Evolutionary conservation across 2,329 filamentous ascomycete species (phyloP).

Genomic region (Chrysoporthe austroafricana): DNA sequence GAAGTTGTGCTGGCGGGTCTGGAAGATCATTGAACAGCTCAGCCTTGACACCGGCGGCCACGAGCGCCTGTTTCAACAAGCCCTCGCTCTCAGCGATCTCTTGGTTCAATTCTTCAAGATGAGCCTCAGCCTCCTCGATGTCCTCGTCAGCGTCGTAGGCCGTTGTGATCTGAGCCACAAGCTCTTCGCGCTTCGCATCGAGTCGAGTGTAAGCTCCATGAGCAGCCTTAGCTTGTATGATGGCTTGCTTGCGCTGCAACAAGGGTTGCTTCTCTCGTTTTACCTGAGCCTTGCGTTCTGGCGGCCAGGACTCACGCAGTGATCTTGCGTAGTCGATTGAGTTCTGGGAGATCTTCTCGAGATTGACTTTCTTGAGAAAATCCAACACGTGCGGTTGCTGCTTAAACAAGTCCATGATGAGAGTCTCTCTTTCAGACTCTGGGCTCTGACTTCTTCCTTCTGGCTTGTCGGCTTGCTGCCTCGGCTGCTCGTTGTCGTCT

Average conservation of each 20-base stretch:
- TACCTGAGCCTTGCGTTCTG: slow-evolving; percentile 50
- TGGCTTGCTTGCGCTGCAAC: slow-evolving; percentile 48
- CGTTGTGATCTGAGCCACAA: slow-evolving; percentile 52
- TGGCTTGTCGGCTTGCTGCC: slow-evolving; percentile 20
- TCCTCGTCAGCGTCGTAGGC: slow-evolving; percentile 56
- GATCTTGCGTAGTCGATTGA: slow-evolving; percentile 51
- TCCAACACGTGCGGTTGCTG: slow-evolving; percentile 39
- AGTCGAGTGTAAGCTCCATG: slow-evolving; percentile 48
- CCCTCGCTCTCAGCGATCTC: slow-evolving; percentile 50
- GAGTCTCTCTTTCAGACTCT: slow-evolving; percentile 34
- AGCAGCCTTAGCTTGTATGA: slow-evolving; percentile 47
- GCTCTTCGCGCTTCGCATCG: slow-evolving; percentile 47
- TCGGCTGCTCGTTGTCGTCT: background rate
- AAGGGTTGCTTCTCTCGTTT: slow-evolving; percentile 55
- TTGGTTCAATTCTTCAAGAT: slow-evolving; percentile 52
- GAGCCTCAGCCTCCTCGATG: slow-evolving; percentile 55
- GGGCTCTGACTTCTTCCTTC: slow-evolving; percentile 33
- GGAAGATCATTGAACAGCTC: slow-evolving; percentile 42
- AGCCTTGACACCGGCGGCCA: slow-evolving; percentile 51
- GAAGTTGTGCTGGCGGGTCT: slow-evolving; percentile 35
- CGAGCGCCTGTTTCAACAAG: slow-evolving; percentile 45
- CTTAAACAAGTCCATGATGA: slow-evolving; percentile 44
- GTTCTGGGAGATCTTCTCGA: slow-evolving; percentile 50
- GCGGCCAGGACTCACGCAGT: slow-evolving; percentile 50
- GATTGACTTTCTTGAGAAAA: slow-evolving; percentile 43